Evolutionary conservation across 495 filamentous ascomycete genomes (phyloP), one percentile per base, ranked within the genome.

Genomic region (Hypoxylon fragiforme): DNA sequence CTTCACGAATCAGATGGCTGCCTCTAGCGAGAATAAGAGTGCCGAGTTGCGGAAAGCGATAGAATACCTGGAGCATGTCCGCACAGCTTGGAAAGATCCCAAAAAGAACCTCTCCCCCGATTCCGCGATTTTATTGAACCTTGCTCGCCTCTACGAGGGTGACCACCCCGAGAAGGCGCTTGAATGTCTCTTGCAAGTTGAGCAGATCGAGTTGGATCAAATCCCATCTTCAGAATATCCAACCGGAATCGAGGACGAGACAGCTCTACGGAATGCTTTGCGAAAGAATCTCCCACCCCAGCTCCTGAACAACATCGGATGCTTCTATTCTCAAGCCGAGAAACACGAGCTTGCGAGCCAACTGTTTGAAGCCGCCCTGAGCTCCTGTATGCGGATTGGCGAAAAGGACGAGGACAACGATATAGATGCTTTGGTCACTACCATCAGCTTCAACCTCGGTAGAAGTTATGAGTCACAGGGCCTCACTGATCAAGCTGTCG

Each of bases 381-480:
- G 85, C 51, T 85, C 90, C n/a, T 95, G 92, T 64, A 81, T 91
- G 14, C 83, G 85, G 52, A 84, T 86, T 35, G 79, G 84, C 13
- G 84, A 88, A 50, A 81, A 80, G 55, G 84, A 85, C 59, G 77
- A 80, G 18, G 80, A 81, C 2, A 70, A 82, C n/a, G 92, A 96
- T 63, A 88, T 83, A 0, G 94, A 97, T 66, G 89, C 91, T 2
- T 79, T 98, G 3, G 85, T 96, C 19, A 95, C 91, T 0, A 95
- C 90, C 3, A 91, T 98, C 61, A 91, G 87, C 57, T 98, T 91
- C 73, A 98, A 97, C 66, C 83, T 98, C 20, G 94, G 87, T n/a
- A 82, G 94, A n/a, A 92, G 90, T 16, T 96, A 96, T 62, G 94
- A 98, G 70, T 86, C 89, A 1, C 85, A 86, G 4, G 85, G 87